Evolutionary conservation across 441 rosid genomes (phyloP), one percentile per base, ranked within the genome.

Genomic region (Raphanus hybrid): DNA sequence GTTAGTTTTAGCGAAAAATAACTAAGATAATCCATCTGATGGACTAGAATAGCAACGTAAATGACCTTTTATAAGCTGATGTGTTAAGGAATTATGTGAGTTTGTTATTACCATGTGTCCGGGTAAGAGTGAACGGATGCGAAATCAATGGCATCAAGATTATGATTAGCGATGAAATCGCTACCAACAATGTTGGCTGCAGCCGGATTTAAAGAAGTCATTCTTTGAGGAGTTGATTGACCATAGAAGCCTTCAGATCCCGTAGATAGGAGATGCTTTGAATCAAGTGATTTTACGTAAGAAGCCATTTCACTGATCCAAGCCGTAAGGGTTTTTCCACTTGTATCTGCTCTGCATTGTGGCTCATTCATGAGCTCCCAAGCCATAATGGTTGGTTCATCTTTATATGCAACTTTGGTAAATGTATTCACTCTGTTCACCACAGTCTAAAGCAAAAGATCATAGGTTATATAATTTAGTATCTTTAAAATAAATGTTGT

Each of bases 361-460:
- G 59, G 26, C 59, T 54, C 59, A 16, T 54, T 54, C 59, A 54
- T 54, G 9, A 54, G 59, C 5, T 54, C 59, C 59, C 59, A 54
- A 16, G 59, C 59, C 59, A 54, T 54, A 54, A 54, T 54, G 59
- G 59, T 8, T 54, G 59, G 59, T 54, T 54, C 59, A 54, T 54
- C 59, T 54, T 54, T 54, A 26, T 54, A 54, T 54, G 59, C 59
- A 16, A 54, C 11, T 54, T 54, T 54, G 26, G 59, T 54, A 54
- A 54, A 15, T 16, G 26, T 54, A 54, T 54, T 54, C 59, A 54
- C 59, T 54, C 59, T 54, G 59, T 54, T 54, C 59, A 54, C 23
- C 59, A 54, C 59, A 54, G 59, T 54, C 59, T 54, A 54, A 54
- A 57, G 26, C 61, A 20, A 18, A 57, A 57, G 6, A 18, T 57